Evolutionary conservation across 495 filamentous ascomycete genomes (phyloP).

Genomic region (Clohesyomyces aquaticus): DNA sequence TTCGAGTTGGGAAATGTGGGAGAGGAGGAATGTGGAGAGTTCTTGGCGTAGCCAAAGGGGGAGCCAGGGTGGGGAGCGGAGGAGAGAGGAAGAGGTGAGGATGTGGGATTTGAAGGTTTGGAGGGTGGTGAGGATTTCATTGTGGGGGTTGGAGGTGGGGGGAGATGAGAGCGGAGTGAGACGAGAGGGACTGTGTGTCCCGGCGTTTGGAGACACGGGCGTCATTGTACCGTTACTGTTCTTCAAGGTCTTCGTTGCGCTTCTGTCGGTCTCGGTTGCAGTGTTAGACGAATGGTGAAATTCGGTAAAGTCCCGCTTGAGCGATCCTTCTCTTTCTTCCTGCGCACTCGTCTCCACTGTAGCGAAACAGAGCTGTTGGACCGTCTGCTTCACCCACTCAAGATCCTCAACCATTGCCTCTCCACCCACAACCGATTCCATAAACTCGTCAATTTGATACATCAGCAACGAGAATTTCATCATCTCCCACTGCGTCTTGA

Average conservation of each 20-base stretch:
- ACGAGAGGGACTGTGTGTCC: no score
- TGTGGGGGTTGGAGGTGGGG: neutral
- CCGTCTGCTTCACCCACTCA: neutral
- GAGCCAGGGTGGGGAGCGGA: neutral
- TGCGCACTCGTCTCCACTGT: neutral
- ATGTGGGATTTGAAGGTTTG: neutral
- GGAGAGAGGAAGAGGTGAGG: slow-evolving; percentile 15
- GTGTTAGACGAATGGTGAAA: no score
- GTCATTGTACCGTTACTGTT: no score
- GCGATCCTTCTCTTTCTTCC: neutral
- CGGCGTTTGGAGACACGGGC: no score
- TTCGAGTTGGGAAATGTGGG: slow-evolving; percentile 29
- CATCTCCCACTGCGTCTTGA: slow-evolving; percentile 47
- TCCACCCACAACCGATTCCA: slow-evolving; percentile 41
- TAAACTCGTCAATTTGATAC: slow-evolving; percentile 51
- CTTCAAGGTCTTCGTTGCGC: no score
- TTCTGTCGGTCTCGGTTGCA: no score
- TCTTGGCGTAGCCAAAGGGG: slow-evolving; percentile 27
- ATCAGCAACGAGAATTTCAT: slow-evolving; percentile 49
- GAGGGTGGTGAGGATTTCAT: neutral
- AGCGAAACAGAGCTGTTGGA: neutral
- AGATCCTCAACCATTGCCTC: neutral
- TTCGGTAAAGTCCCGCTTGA: no score
- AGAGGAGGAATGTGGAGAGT: slow-evolving; percentile 39
- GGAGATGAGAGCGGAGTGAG: no score